phyloP scores from a whole-genome alignment of 2,329 filamentous ascomycete species.

The Colletotrichum camelliae region DNA sequence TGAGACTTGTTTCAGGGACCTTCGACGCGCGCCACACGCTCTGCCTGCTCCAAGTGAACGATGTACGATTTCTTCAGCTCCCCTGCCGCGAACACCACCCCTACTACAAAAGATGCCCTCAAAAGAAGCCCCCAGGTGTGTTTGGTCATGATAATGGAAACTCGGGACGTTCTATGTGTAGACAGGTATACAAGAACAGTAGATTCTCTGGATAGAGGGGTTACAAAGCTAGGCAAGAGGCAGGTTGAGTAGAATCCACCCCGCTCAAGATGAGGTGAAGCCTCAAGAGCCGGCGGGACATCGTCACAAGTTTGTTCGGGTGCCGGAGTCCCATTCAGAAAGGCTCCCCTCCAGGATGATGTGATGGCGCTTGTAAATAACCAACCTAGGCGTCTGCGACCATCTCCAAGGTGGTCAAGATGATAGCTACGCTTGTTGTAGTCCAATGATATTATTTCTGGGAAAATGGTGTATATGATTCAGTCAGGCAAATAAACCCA shows the following conservation, averaged over 20 bases:
- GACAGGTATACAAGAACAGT: not conserved
- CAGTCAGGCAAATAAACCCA: not conserved
- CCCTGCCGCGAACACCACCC: not conserved
- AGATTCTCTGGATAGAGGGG: not conserved
- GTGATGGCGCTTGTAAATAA: not conserved
- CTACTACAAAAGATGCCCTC: not conserved
- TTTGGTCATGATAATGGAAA: not conserved
- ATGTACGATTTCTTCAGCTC: not conserved
- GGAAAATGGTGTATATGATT: not conserved
- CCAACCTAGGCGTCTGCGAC: not conserved
- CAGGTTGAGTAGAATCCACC: not conserved
- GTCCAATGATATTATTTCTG: not conserved
- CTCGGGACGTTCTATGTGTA: not conserved
- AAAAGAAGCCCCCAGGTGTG: not conserved
- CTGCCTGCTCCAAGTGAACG: not conserved
- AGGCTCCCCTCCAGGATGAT: not conserved
- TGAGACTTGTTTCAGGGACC: not conserved
- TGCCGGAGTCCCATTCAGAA: not conserved
- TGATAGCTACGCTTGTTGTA: not conserved
- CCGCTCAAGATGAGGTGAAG: not conserved
- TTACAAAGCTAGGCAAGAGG: not conserved
- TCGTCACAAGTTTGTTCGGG: not conserved
- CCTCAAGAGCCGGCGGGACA: not conserved
- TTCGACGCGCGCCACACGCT: not conserved
- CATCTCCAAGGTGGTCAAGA: not conserved